Conservation (phyloP, 306 rosid species). For the Clitoria ternatea region DNA sequence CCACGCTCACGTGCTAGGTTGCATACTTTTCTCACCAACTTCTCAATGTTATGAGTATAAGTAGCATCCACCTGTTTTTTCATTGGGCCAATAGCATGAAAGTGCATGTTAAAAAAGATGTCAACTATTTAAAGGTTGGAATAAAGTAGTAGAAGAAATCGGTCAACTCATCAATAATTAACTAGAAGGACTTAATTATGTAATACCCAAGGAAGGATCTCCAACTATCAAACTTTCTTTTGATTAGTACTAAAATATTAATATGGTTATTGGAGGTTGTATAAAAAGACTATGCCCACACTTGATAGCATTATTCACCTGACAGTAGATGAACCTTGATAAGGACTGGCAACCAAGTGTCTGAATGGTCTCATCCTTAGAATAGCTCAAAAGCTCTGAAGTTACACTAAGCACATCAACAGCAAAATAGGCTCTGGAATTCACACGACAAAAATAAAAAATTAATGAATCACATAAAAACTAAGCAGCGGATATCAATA, state of each 20-base stretch:
- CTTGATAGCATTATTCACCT: constrained; percentile 48
- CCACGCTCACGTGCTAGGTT: constrained; percentile 55
- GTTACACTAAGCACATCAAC: constrained; percentile 72
- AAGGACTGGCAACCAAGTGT: constrained; percentile 86
- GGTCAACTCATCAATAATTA: not conserved
- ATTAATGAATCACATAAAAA: not conserved
- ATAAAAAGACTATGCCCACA: not conserved
- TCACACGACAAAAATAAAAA: not conserved
- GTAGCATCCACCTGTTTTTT: constrained; percentile 72
- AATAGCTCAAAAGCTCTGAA: constrained; percentile 65
- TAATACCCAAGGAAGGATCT: not conserved
- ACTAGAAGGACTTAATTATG: not conserved
- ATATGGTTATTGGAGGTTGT: not conserved
- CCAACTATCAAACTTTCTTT: not conserved
- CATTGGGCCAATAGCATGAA: constrained; percentile 22
- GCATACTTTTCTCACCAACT: constrained; percentile 71
- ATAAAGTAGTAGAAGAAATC: not conserved
- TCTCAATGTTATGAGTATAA: constrained; percentile 76
- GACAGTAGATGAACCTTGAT: constrained; percentile 72
- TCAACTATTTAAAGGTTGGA: not conserved
- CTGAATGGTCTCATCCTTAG: constrained; percentile 66
- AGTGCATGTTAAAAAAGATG: not conserved
- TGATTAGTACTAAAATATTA: not conserved
- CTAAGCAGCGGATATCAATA: not conserved
- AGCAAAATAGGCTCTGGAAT: constrained; percentile 81